These are phyloP conservation scores for Dictyostelium capitatum DNA, from an alignment of 78 protist genomes.

Conservation along the genomic window DNA sequence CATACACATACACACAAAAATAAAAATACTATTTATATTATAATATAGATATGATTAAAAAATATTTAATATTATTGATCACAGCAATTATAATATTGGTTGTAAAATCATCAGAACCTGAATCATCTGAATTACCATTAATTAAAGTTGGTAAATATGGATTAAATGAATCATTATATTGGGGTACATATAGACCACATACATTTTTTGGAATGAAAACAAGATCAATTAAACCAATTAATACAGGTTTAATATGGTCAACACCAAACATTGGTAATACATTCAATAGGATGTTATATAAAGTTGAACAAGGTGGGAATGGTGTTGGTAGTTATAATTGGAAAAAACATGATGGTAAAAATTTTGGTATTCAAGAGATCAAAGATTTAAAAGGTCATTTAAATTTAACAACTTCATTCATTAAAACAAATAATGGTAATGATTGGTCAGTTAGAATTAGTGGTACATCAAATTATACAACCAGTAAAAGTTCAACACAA, in stretches of 20 bases:
- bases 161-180: slow-evolving; percentile 62
- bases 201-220: slow-evolving; percentile 65
- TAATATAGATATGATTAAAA: not conserved
- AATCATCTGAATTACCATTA: not conserved
- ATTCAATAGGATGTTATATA: slow-evolving; percentile 19
- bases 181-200: slow-evolving; percentile 85
- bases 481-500: too few species aligned
- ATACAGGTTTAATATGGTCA: slow-evolving; percentile 73
- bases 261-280: slow-evolving; percentile 37
- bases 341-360: slow-evolving; percentile 77
- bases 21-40: too few species aligned
- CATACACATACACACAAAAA: too few species aligned
- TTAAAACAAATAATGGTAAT: slow-evolving; percentile 43
- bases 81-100: not conserved
- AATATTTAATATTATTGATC: not conserved
- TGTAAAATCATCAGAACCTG: not conserved
- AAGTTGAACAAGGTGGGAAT: slow-evolving; percentile 6
- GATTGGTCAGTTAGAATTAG: slow-evolving; percentile 62
- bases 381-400: slow-evolving; percentile 49
- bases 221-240: slow-evolving; percentile 48
- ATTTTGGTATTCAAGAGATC: slow-evolving; percentile 74
- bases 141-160: slow-evolving; percentile 31
- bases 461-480: slow-evolving; percentile 11
- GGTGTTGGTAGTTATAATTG: slow-evolving; percentile 52
- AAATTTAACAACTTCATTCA: slow-evolving; percentile 43